Base-by-base conservation (phyloP, 345 rosid species). In the Excoecaria cochinchinensis region DNA sequence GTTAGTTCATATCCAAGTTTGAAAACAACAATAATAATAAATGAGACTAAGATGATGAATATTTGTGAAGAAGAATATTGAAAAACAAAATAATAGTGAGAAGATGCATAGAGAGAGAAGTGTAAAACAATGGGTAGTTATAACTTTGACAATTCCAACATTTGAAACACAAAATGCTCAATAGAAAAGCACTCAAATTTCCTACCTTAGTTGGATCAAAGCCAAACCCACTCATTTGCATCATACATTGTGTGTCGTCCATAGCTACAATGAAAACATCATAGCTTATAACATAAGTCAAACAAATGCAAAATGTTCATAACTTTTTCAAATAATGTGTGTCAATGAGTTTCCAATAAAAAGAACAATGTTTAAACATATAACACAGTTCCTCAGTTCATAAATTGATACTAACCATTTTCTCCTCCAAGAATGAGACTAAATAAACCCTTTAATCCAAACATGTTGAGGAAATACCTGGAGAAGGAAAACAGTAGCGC, bases 181-280 rank as follows among this genome's bases (percentile, higher is more conserved):
- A 71, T n/a, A 57, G 55, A 64, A 47, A 70, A 51, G 46, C 60
- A 78, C 36, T 65, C 47, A 69, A 70, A 48, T 57, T 58, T 73
- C 48, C 56, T 88, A 95, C 99, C 94, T 87, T 92, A 73, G 92
- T 36, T 36, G 99, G 92, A 80, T 95, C 97, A 58, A 89, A 79
- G 77, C 99, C 99, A 85, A 95, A 90, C 8, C 99, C 99, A 84
- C 98, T 83, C 98, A 93, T 95, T 89, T 95, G 99, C 99, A 95
- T 95, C 99, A 95, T 93, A 8, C 92, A 85, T 75, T 91, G 97
- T 0, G 98, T 91, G 70, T 91, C 98, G 74, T 95, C 98, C 61
- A 78, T 87, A 55, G 97, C 99, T 92, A 91, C 87, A 83, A 62
- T 53, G 40, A 25, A 53, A 65, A 66, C 61, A 80, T 67, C 15